Evolutionary conservation across 177 flowering plant genomes (phyloP).

Genomic region (Tripterygium wilfordii): DNA sequence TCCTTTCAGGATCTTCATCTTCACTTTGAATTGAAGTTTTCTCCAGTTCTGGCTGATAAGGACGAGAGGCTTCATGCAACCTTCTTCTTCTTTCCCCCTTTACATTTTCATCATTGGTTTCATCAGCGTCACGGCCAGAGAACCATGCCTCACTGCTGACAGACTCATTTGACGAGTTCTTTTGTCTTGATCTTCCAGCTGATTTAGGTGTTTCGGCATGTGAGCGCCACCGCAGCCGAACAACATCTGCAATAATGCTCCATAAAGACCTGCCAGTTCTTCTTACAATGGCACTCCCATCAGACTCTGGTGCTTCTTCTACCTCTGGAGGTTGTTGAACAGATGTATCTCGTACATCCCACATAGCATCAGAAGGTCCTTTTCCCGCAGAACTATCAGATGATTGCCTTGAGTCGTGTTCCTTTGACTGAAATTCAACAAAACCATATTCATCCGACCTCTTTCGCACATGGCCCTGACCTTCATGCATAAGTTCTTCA

Average conservation of each 20-base stretch:
- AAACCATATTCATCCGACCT: slow-evolving; percentile 15
- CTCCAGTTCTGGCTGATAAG: slow-evolving; percentile 20
- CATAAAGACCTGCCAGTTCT: slow-evolving; percentile 75
- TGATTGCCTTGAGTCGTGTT: slow-evolving; percentile 32
- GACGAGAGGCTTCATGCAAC: slow-evolving; percentile 21
- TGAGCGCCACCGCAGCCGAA: slow-evolving; percentile 56
- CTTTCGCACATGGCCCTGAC: slow-evolving; percentile 14
- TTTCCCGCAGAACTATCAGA: slow-evolving; percentile 41
- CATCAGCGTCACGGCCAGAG: slow-evolving; percentile 73
- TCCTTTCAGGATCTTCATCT: slow-evolving; percentile 24
- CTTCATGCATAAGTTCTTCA: slow-evolving; percentile 13
- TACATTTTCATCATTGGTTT: slow-evolving; percentile 29
- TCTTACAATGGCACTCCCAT: slow-evolving; percentile 31
- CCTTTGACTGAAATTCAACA: slow-evolving; percentile 21
- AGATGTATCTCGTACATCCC: slow-evolving; percentile 56
- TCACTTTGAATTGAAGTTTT: slow-evolving; percentile 19
- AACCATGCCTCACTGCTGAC: slow-evolving; percentile 68
- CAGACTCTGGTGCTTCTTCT: slow-evolving; percentile 30
- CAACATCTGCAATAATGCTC: slow-evolving; percentile 55
- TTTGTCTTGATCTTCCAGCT: slow-evolving; percentile 33
- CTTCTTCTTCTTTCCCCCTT: slow-evolving; percentile 24
- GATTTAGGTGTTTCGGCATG: slow-evolving; percentile 42
- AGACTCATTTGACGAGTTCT: slow-evolving; percentile 62
- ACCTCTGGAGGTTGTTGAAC: slow-evolving; percentile 24
- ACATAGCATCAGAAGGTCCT: slow-evolving; percentile 77